A percentile compares a stretch with the other conserved stretches of the same genome.
Evolutionary conservation across 805 yeast species (phyloP).

Genomic region (Metschnikowia orientalis): DNA sequence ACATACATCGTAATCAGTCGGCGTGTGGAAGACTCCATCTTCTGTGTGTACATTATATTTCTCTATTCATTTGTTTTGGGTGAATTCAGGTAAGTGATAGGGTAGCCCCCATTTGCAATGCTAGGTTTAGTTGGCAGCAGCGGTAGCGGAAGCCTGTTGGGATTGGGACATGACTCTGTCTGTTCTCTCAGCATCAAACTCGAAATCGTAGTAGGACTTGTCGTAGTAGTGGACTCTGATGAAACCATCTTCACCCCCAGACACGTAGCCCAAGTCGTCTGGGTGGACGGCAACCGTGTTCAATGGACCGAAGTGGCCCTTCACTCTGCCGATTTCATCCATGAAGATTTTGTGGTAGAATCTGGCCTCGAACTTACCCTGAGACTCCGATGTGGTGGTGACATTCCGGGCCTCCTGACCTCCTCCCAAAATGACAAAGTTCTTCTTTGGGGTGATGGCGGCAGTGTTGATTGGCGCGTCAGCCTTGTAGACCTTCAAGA

Average conservation of each 20-base stretch:
- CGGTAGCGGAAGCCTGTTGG: constrained; percentile 7
- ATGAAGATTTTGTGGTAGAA: constrained; percentile 91
- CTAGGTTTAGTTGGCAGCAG: too few relatives aligned
- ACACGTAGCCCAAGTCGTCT: constrained; percentile 85
- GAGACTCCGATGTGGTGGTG: constrained; percentile 89
- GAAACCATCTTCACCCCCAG: constrained; percentile 98
- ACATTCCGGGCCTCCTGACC: constrained; percentile 99
- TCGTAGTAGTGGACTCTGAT: constrained; percentile 93
- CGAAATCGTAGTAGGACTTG: constrained; percentile 87
- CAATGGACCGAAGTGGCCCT: constrained; percentile 98
- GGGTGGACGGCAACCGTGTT: constrained; percentile 94
- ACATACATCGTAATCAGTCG: too few relatives aligned
- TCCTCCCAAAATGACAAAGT: constrained; percentile 92
- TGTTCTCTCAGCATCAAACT: constrained; percentile 78
- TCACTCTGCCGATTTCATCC: constrained; percentile 95
- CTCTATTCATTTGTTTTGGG: too few relatives aligned
- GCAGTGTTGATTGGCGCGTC: constrained; percentile 97
- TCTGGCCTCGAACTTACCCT: constrained; percentile 96
- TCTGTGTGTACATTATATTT: too few relatives aligned
- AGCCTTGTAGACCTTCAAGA: constrained; percentile 71
- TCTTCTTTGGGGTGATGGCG: constrained; percentile 87
- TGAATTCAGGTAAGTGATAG: too few relatives aligned
- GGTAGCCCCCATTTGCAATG: too few relatives aligned
- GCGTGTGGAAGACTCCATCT: too few relatives aligned
- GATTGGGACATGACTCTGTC: constrained; percentile 45